Base-by-base conservation (phyloP, 441 rosid species). In the Bruguiera hainesii region DNA sequence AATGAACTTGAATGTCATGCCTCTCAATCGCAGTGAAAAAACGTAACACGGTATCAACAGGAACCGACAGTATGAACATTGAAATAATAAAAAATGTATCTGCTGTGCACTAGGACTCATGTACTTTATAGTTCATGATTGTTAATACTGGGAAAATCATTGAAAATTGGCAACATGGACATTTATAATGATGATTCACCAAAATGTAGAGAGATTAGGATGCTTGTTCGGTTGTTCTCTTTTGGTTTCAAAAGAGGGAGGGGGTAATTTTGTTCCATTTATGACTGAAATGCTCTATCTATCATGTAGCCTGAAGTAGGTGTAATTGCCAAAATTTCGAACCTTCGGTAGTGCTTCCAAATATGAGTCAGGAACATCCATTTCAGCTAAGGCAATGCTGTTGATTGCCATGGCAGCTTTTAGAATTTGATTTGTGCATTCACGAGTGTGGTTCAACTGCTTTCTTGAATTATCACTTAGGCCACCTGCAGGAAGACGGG, bases 351-450 rank as follows among this genome's bases (percentile, higher is more conserved):
- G 96, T 74, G 98, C 60, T 51, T 89, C 96, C 55, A 89, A 76
- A 75, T 83, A 95, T 2, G 93, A 84, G 29, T 89, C 87, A 13
- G 99, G 99, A 71, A 95, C 82, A 48, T 89, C 95, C 97, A 95
- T 95, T n/a, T 92, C 99, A 33, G 81, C 80, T 64, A 95, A 76
- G 37, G 96, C 82, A 66, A 76, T 77, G 75, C 84, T 82, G 78
- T 95, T 95, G 77, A 92, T 95, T 55, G 99, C 97, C 96, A 95
- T 84, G 29, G 91, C 90, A 63, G 98, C 99, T 81, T 95, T 95
- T 0, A 95, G 80, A 73, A 95, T 92, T 80, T 95, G 99, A 72
- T 86, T 92, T 10, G 97, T 83, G 82, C 96, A 87, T 76, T 95
- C 99, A 0, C 97, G 90, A 39, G 75, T 92, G 80, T 95, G 96